Percentiles rank a stretch among this genome's conserved stretches.
Conservation (phyloP, 345 rosid genomes). For the Populus euphratica region DNA sequence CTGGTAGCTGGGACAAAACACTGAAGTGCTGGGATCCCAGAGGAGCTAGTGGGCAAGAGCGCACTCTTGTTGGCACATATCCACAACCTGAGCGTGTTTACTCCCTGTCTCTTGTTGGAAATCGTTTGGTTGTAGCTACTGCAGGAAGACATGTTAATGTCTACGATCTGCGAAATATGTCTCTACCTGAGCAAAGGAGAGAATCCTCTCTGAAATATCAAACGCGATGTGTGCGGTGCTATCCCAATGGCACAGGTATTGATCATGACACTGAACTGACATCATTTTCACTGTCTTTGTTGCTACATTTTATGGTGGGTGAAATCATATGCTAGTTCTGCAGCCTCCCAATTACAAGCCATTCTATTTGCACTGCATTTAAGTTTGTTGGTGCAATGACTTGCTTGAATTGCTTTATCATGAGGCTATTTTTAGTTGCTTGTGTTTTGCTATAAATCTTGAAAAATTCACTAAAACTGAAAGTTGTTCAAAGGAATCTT, state of each 20-base stretch:
- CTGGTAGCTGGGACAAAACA: conserved; percentile 95
- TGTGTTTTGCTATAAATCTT: background rate
- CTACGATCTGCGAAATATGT: conserved; percentile 87
- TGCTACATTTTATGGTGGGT: background rate
- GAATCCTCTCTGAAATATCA: conserved; percentile 95
- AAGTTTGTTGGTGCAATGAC: background rate
- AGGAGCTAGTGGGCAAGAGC: conserved; percentile 87
- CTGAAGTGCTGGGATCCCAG: conserved; percentile 97
- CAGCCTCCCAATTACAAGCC: background rate
- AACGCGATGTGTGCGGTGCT: conserved; percentile 88
- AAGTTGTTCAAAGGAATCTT: background rate
- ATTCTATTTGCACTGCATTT: background rate
- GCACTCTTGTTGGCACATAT: conserved; percentile 78
- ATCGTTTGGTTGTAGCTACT: conserved; percentile 86
- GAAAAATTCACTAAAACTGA: background rate
- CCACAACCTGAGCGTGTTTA: conserved; percentile 92
- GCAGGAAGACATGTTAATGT: conserved; percentile 96
- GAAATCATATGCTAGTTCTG: background rate
- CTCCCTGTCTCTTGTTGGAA: conserved; percentile 87
- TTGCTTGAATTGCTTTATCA: background rate
- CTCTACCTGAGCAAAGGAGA: conserved; percentile 93
- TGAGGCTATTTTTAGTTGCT: background rate
- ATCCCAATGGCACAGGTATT: conserved; percentile 92
- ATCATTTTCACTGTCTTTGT: background rate
- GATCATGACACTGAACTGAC: background rate